Base-by-base conservation (phyloP, 257 asterid genomes). In the Plantago elongata region DNA sequence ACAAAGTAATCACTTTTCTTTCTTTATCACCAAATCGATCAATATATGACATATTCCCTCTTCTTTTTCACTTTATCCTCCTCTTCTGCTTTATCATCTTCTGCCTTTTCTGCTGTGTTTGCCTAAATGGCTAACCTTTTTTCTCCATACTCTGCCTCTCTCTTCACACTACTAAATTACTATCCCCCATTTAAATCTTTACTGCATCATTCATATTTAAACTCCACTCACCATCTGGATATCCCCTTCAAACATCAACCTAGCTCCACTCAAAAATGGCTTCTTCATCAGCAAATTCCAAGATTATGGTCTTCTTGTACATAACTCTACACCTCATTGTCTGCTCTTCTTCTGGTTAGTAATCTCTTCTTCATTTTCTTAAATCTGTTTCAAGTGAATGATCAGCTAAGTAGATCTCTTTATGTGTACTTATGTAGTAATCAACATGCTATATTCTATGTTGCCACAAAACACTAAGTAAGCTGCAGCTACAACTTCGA, bases 1-100 rank as follows among this genome's bases (percentile, higher is more conserved):
- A 56, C 87, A 87, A 90, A 90, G 97, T 15, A 90, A 87, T 13
- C 81, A 64, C 83, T 75, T 79, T 72, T 69, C 79, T 71, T 69
- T 69, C 57, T 71, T 34, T 34, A 34, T 34, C 40, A 34, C 1
- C 40, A 34, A 34, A 34, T 34, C 7, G 40, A 34, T 34, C 40
- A 34, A 34, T 34, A 34, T 69, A 79, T 65, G 60, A 78, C 72
- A 84, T 74, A 75, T 72, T 81, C 64, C 60, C 62, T 81, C 74
- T 79, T 58, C 63, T 58, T 42, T 58, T 58, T 82, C 45, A 54
- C 88, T 77, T 83, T 61, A 73, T 65, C 65, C 54, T 54, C 63
- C 34, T 63, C 61, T 38, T n/a, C n/a, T 22, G 27, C 27, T 81
- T 69, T 61, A 73, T 65, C 65, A 60, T 54, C 63, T 43, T 63